Conservation (phyloP, 768 basidiomycete genomes). For the Gautieria morchelliformis region DNA sequence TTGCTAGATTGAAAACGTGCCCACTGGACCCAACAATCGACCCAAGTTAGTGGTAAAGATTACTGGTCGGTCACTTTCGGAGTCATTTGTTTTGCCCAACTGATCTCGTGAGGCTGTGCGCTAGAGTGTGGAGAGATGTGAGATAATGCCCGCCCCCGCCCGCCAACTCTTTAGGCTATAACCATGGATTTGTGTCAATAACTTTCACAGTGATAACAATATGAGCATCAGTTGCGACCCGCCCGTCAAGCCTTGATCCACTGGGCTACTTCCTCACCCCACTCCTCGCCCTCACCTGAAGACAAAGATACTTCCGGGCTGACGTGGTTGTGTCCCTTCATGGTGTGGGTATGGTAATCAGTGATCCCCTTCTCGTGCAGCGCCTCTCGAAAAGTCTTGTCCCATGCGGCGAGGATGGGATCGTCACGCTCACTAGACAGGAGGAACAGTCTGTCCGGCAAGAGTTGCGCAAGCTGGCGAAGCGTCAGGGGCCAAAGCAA, state of each 20-base stretch:
- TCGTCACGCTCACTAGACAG: slow-evolving; percentile 49
- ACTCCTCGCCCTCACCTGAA: slow-evolving; percentile 51
- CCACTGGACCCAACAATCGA: slow-evolving; percentile 83
- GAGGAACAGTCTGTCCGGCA: slow-evolving; percentile 39
- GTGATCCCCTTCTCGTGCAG: slow-evolving; percentile 24
- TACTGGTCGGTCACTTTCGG: slow-evolving; percentile 39
- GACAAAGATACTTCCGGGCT: slow-evolving; percentile 41
- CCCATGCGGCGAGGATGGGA: slow-evolving; percentile 28
- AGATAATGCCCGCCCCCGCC: background rate
- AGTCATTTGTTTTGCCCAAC: background rate
- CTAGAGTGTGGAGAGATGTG: slow-evolving; percentile 33
- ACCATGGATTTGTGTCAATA: too few species aligned
- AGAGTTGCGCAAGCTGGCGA: slow-evolving; percentile 22
- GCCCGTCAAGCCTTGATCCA: slow-evolving; percentile 21
- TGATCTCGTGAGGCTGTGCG: background rate
- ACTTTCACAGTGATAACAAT: too few species aligned
- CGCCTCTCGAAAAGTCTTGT: slow-evolving; percentile 28
- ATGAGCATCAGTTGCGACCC: too few species aligned
- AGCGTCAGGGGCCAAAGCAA: slow-evolving; percentile 27
- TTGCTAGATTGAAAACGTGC: slow-evolving; percentile 76
- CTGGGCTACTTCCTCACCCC: slow-evolving; percentile 39
- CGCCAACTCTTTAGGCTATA: too few species aligned
- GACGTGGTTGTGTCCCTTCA: slow-evolving; percentile 53
- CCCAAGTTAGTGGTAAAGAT: slow-evolving; percentile 87
- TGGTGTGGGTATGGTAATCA: slow-evolving; percentile 28